A percentile compares a stretch with the other conserved stretches of the same genome.
These are phyloP conservation scores for Wickerhamomyces alni DNA, from an alignment of 805 yeast genomes.

Conservation along the genomic window DNA sequence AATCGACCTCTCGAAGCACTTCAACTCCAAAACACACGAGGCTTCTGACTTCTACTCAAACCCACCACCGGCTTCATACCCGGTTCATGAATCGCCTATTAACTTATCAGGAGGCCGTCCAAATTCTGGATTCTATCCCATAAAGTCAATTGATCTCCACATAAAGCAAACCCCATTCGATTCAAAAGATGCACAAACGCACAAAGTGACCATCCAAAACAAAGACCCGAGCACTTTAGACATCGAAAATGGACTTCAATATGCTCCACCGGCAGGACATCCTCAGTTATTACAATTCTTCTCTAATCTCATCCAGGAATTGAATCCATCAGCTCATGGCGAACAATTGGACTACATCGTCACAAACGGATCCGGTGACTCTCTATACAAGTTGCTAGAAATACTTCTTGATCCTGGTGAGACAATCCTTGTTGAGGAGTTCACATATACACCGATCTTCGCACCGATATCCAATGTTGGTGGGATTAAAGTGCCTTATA, in stretches of 20 bases:
- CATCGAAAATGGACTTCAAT: conserved; percentile 74
- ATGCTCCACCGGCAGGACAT: conserved; percentile 77
- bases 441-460: conserved; percentile 57
- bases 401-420: conserved; percentile 47
- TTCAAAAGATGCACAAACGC: not conserved
- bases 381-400: conserved; percentile 43
- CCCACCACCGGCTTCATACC: conserved; percentile 11
- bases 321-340: conserved; percentile 37
- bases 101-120: conserved; percentile 59
- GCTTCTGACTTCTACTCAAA: conserved; percentile 4
- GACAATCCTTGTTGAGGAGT: conserved; percentile 56
- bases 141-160: conserved; percentile 42
- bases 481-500: conserved; percentile 44
- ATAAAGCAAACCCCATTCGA: conserved; percentile 27
- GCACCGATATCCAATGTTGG: conserved; percentile 36
- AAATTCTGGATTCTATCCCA: conserved; percentile 54
- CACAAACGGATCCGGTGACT: conserved; percentile 50
- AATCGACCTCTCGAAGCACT: conserved; percentile 1
- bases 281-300: conserved; percentile 58
- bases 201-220: not conserved
- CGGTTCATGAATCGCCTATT: conserved; percentile 41
- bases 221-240: conserved; percentile 28
- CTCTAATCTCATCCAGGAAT: conserved; percentile 34
- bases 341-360: conserved; percentile 37
- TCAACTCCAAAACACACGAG: conserved; percentile 1